Percentiles rank a stretch among this genome's conserved stretches.
Conservation (phyloP, 2,329 filamentous ascomycete genomes). For the Plenodomus biglobosus region DNA sequence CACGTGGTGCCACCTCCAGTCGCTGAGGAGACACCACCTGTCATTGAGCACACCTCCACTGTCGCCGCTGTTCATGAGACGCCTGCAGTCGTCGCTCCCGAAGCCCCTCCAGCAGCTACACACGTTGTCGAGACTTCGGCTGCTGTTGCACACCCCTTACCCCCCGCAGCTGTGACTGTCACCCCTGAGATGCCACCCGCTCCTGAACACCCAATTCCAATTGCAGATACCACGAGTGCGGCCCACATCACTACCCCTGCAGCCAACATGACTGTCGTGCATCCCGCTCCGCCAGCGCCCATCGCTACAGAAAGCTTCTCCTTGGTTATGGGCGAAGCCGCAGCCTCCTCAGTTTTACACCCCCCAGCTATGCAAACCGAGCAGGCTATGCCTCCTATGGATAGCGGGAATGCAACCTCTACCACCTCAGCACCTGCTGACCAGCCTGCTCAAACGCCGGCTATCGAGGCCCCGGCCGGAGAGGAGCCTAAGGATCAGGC, state of each 20-base stretch:
- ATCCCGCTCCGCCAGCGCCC: conserved; percentile 7
- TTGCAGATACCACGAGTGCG: background rate
- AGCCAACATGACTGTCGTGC: background rate
- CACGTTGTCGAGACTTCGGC: background rate
- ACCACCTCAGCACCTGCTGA: background rate
- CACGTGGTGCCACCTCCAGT: conserved; percentile 3
- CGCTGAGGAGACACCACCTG: background rate
- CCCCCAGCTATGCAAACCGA: background rate
- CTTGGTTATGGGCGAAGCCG: conserved; percentile 8
- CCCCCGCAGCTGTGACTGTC: background rate
- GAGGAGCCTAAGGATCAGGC: conserved; percentile 2
- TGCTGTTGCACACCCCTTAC: background rate
- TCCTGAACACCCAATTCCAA: background rate
- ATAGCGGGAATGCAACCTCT: background rate
- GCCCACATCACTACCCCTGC: background rate
- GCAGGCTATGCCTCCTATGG: background rate
- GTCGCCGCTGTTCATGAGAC: background rate
- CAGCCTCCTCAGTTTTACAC: background rate
- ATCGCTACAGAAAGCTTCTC: conserved; percentile 13
- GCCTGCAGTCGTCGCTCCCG: background rate
- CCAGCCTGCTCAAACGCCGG: background rate
- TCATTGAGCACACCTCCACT: conserved; percentile 2
- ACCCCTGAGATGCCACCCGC: background rate
- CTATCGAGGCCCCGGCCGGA: background rate
- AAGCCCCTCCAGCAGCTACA: background rate